phyloP scores from a whole-genome alignment of 2,329 filamentous ascomycete species.

The Cladosporium halotolerans region DNA sequence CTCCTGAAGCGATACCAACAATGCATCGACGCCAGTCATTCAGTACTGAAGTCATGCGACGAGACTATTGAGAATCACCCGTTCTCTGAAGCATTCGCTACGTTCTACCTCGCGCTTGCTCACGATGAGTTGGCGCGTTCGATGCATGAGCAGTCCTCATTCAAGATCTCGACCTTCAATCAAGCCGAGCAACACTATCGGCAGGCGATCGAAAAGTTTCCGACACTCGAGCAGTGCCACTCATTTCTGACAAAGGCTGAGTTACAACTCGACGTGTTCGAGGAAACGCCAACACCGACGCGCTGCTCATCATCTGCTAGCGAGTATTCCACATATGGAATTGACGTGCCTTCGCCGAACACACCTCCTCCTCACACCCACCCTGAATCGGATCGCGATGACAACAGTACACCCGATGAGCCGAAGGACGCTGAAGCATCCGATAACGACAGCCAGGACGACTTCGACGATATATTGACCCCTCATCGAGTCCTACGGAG shows the following conservation, averaged over 20 bases:
- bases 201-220: background rate
- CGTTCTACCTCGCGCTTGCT: slow-evolving; percentile 42
- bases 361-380: background rate
- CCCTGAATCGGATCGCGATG: background rate
- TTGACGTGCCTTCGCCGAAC: background rate
- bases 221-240: slow-evolving; percentile 1
- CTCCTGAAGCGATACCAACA: slow-evolving; percentile 24
- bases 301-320: background rate
- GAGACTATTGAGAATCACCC: slow-evolving; percentile 10
- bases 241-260: background rate
- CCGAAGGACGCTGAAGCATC: slow-evolving; percentile 12
- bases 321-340: background rate
- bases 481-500: slow-evolving; percentile 16
- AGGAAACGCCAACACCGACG: background rate
- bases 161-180: slow-evolving; percentile 38
- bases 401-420: background rate
- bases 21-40: slow-evolving; percentile 27
- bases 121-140: slow-evolving; percentile 42
- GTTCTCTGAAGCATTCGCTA: slow-evolving; percentile 32
- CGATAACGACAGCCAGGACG: slow-evolving; percentile 25
- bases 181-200: slow-evolving; percentile 37
- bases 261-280: background rate
- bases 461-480: slow-evolving; percentile 25
- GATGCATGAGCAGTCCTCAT: slow-evolving; percentile 41
- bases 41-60: slow-evolving; percentile 16